A percentile compares a stretch with the other conserved stretches of the same genome.
Conservation (phyloP, 2,329 filamentous ascomycete genomes). For the Lachnellula suecica region DNA sequence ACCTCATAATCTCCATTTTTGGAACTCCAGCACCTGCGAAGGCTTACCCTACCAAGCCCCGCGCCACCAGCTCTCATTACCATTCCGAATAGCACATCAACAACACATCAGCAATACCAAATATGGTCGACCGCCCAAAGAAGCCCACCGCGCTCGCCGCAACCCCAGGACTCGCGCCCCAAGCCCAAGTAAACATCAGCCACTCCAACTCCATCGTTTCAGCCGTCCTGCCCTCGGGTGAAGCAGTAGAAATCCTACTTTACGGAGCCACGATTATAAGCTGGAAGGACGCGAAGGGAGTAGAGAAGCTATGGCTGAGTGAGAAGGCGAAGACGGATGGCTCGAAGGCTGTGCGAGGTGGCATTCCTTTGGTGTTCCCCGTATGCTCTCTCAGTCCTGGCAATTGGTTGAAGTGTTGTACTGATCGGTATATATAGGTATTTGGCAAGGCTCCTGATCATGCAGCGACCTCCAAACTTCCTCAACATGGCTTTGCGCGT, state of each 20-base stretch:
- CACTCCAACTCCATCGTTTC: conserved; percentile 70
- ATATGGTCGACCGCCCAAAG: conserved; percentile 78
- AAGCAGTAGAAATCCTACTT: conserved; percentile 83
- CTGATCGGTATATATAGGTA: conserved; percentile 49
- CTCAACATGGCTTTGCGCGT: conserved; percentile 94
- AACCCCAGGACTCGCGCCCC: conserved; percentile 72
- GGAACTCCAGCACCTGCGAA: neutral
- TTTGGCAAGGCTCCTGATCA: conserved; percentile 82
- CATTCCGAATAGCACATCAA: neutral
- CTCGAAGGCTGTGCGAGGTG: conserved; percentile 84
- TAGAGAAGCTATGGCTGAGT: conserved; percentile 86
- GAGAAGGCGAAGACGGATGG: conserved; percentile 80
- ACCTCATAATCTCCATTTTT: neutral
- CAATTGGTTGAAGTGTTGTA: neutral
- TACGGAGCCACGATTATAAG: conserved; percentile 89
- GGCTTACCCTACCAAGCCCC: neutral
- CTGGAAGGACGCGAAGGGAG: conserved; percentile 80
- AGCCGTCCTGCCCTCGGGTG: conserved; percentile 81
- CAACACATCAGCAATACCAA: neutral
- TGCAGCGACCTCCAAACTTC: conserved; percentile 73
- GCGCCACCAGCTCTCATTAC: neutral
- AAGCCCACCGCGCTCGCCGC: conserved; percentile 77
- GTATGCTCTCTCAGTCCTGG: conserved; percentile 48
- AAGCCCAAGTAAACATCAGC: conserved; percentile 72
- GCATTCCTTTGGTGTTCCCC: conserved; percentile 90